A percentile compares a stretch with the other conserved stretches of the same genome.
Evolutionary conservation across 192 early-diverging fungal species (phyloP).

Genomic region (Coemansia sp.): DNA sequence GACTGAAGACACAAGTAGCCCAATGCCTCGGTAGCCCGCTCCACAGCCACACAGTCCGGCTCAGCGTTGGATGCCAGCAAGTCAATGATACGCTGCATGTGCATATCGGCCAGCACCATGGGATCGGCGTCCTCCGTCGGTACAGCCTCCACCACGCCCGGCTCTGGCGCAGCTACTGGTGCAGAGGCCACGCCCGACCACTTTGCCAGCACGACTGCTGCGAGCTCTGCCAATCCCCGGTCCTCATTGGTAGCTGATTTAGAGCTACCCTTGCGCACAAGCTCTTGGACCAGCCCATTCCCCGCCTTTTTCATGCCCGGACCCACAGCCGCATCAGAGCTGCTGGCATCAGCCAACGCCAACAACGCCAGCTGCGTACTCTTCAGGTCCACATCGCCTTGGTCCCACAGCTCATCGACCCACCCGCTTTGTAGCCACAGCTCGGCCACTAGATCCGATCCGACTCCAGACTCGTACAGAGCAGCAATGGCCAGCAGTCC

Average conservation of each 20-base stretch:
- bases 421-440: conserved; percentile 67
- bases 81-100: conserved; percentile 25
- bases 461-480: conserved; percentile 68
- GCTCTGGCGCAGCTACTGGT: conserved; percentile 25
- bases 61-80: conserved; percentile 21
- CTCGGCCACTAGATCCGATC: conserved; percentile 53
- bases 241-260: conserved; percentile 27
- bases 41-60: conserved; percentile 34
- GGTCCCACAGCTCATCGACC: conserved; percentile 77
- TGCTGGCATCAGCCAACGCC: conserved; percentile 35
- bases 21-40: conserved; percentile 76
- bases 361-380: conserved; percentile 67
- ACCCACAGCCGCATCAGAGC: conserved; percentile 62
- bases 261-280: conserved; percentile 57
- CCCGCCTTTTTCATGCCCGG: conserved; percentile 65
- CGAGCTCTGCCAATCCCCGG: conserved; percentile 58
- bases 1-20: conserved; percentile 79
- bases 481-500: conserved; percentile 59
- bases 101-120: conserved; percentile 40
- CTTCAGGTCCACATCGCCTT: conserved; percentile 72
- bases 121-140: conserved; percentile 24
- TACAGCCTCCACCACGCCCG: conserved; percentile 3
- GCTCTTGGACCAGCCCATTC: conserved; percentile 59
- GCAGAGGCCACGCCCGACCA: conserved; percentile 54
- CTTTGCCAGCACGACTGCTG: conserved; percentile 67